Percentiles rank a stretch among this genome's conserved stretches.
These are phyloP conservation scores for Iris pallida DNA, from an alignment of 116 monocot genomes.

Conservation along the genomic window DNA sequence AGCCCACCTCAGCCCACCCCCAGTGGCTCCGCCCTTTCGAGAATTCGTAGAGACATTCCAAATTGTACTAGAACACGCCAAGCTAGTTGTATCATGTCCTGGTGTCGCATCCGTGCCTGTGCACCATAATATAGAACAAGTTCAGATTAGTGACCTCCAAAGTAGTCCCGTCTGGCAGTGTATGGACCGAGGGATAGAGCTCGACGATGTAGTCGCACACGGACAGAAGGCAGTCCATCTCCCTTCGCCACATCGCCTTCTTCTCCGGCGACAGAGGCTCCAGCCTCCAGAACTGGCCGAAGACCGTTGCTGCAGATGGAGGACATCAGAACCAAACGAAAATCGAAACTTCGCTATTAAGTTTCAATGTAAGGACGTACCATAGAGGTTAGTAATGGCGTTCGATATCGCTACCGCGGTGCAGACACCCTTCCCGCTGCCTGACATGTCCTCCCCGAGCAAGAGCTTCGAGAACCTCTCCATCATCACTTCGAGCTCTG, in stretches of 20 bases:
- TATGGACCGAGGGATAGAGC: constrained; percentile 44
- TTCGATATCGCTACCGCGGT: constrained; percentile 78
- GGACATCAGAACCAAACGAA: too few relatives aligned
- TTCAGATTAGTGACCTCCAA: constrained; percentile 32
- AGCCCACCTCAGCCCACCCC: too few relatives aligned
- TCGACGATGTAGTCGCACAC: constrained; percentile 83
- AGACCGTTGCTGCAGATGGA: constrained; percentile 54
- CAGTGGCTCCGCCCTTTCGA: too few relatives aligned
- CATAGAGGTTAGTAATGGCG: constrained; percentile 91
- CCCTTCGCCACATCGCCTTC: constrained; percentile 80
- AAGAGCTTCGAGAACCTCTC: constrained; percentile 90
- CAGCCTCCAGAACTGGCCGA: constrained; percentile 65
- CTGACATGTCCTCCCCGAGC: constrained; percentile 91
- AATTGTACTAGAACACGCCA: neutral
- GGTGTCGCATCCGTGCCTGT: too few relatives aligned
- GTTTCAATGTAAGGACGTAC: constrained; percentile 16
- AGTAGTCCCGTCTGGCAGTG: constrained; percentile 49
- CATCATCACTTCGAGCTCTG: constrained; percentile 60
- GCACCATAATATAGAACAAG: too few relatives aligned
- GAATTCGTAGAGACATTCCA: too few relatives aligned
- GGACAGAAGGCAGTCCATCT: constrained; percentile 76
- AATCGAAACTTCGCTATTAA: too few relatives aligned
- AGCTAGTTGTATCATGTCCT: neutral
- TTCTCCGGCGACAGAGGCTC: constrained; percentile 63
- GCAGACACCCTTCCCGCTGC: constrained; percentile 75